phyloP scores from a whole-genome alignment of 2,329 filamentous ascomycete genomes.

The Aspergillus sp. region DNA sequence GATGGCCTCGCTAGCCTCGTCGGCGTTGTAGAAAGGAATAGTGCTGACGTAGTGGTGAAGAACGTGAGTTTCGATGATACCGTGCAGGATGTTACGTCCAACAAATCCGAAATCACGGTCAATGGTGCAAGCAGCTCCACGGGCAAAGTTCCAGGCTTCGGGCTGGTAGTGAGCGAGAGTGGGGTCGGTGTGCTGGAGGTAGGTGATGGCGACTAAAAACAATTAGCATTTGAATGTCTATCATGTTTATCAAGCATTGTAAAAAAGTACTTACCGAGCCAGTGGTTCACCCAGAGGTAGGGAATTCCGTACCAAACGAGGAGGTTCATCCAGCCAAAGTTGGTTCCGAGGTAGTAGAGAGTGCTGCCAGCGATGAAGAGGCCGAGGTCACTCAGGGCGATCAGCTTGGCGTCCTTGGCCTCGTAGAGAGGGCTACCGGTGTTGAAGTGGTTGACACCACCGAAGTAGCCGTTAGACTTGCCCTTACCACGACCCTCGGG shows the following conservation, averaged over 20 bases:
- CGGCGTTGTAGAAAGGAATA: slow-evolving; percentile 95
- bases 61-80: slow-evolving; percentile 96
- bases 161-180: slow-evolving; percentile 86
- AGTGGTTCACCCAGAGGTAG: slow-evolving; percentile 98
- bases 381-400: slow-evolving; percentile 82
- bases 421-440: slow-evolving; percentile 86
- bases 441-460: slow-evolving; percentile 92
- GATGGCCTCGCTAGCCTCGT: slow-evolving; percentile 91
- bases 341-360: slow-evolving; percentile 67
- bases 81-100: slow-evolving; percentile 83
- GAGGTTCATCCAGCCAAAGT: slow-evolving; percentile 79
- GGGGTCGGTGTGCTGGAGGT: slow-evolving; percentile 94
- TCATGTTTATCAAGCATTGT: not conserved
- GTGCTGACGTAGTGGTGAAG: slow-evolving; percentile 95
- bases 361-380: slow-evolving; percentile 57
- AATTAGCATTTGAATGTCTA: slow-evolving; percentile 6
- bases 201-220: slow-evolving; percentile 87
- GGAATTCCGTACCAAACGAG: slow-evolving; percentile 92
- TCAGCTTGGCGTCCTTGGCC: slow-evolving; percentile 81
- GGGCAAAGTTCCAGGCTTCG: slow-evolving; percentile 85
- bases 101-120: slow-evolving; percentile 97
- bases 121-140: slow-evolving; percentile 90
- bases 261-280: slow-evolving; percentile 69
- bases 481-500: slow-evolving; percentile 88
- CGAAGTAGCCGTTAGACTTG: slow-evolving; percentile 76